These are phyloP conservation scores for Debaryomyces prosopidis DNA, from an alignment of 805 yeast species.

Conservation along the genomic window DNA sequence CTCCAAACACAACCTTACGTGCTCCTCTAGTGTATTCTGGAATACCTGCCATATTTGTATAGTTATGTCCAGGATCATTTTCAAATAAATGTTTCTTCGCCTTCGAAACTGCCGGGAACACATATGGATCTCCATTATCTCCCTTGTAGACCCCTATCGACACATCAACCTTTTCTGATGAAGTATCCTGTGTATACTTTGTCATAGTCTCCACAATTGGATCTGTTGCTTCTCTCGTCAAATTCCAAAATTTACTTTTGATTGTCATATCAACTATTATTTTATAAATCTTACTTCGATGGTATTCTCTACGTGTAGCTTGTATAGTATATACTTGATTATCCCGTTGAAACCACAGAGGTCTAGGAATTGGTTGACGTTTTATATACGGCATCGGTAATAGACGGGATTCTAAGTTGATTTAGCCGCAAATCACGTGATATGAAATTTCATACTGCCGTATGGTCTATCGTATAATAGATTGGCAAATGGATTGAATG, in stretches of 20 bases:
- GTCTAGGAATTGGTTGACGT: too few species aligned
- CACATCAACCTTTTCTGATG: constrained; percentile 39
- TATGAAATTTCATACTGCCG: not conserved
- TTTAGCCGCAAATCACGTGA: not conserved
- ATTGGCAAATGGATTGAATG: not conserved
- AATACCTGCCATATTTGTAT: constrained; percentile 43
- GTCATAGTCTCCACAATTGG: constrained; percentile 27
- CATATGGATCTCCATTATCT: constrained; percentile 34
- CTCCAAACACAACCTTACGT: constrained; percentile 37
- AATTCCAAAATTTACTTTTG: constrained; percentile 16
- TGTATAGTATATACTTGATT: not conserved
- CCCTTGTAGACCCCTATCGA: constrained; percentile 48
- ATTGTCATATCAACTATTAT: constrained; percentile 14
- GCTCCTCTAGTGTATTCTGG: constrained; percentile 37
- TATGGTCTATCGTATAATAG: not conserved
- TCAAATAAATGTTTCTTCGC: constrained; percentile 34
- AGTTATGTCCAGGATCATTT: constrained; percentile 46
- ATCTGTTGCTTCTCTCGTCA: constrained; percentile 23
- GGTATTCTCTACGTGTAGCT: too few species aligned
- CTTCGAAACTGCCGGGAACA: constrained; percentile 37
- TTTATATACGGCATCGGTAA: not conserved
- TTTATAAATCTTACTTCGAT: too few species aligned
- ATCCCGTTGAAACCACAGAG: too few species aligned
- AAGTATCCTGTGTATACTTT: constrained; percentile 22
- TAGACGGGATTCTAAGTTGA: not conserved